Conservation (phyloP, 1,139 yeast genomes). For the Kurtzmaniella quercitrusa region DNA sequence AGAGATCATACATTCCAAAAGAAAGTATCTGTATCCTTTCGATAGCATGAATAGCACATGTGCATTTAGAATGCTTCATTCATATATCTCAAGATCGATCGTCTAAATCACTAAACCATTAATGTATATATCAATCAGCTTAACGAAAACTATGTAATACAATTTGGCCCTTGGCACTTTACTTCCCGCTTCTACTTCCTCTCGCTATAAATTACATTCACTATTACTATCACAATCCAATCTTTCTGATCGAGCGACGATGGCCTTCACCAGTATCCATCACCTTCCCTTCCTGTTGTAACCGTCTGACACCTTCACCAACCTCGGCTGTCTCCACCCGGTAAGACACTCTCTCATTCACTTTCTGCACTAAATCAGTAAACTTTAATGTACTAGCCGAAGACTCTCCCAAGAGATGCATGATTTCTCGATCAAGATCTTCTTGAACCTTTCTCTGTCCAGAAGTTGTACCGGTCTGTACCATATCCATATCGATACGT, state of each 20-base stretch:
- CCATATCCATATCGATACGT: slow-evolving; percentile 93
- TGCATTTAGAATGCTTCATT: too few species aligned
- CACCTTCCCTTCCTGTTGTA: slow-evolving; percentile 74
- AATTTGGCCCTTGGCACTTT: too few species aligned
- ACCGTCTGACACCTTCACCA: slow-evolving; percentile 60
- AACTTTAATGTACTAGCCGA: slow-evolving; percentile 44
- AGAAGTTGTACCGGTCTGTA: slow-evolving; percentile 92
- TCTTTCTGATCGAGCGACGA: slow-evolving; percentile 60
- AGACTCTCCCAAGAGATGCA: slow-evolving; percentile 42
- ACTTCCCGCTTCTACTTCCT: not conserved
- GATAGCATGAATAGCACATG: too few species aligned
- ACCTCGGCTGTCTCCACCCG: slow-evolving; percentile 71
- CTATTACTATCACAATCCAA: slow-evolving; percentile 12
- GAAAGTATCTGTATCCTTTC: too few species aligned
- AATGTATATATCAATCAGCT: too few species aligned
- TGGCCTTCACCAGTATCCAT: slow-evolving; percentile 71
- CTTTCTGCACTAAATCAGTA: slow-evolving; percentile 54
- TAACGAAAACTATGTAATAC: too few species aligned
- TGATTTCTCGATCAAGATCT: slow-evolving; percentile 62
- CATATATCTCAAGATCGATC: too few species aligned
- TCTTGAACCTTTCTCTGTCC: slow-evolving; percentile 80
- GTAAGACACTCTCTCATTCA: slow-evolving; percentile 68
- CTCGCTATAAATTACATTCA: not conserved
- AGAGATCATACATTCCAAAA: too few species aligned
- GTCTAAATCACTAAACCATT: too few species aligned